phyloP scores from a whole-genome alignment of 306 rosid genomes.

The Parietaria judaica region DNA sequence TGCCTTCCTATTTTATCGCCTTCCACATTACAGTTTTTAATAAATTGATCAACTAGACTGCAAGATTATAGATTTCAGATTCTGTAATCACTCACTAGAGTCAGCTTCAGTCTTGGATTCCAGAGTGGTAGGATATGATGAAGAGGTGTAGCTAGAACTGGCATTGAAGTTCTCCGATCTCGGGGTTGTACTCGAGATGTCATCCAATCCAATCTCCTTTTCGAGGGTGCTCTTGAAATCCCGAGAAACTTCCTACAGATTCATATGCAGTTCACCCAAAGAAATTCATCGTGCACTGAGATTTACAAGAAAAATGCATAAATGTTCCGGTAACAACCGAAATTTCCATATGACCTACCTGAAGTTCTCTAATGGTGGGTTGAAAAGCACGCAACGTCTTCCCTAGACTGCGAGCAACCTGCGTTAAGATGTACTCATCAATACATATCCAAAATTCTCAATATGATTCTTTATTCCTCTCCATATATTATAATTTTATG shows the following conservation, averaged over 20 bases:
- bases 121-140: slow-evolving; percentile 32
- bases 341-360: slow-evolving; percentile 38
- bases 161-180: slow-evolving; percentile 29
- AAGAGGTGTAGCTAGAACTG: slow-evolving; percentile 30
- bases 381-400: slow-evolving; percentile 91
- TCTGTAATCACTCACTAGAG: slow-evolving; percentile 51
- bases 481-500: background rate
- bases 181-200: slow-evolving; percentile 43
- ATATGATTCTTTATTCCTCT: background rate
- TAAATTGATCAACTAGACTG: too few species aligned
- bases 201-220: slow-evolving; percentile 97
- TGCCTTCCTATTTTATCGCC: too few species aligned
- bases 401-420: slow-evolving; percentile 96
- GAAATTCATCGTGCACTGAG: too few species aligned
- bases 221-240: slow-evolving; percentile 96
- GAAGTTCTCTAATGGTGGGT: slow-evolving; percentile 96
- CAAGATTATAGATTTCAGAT: too few species aligned
- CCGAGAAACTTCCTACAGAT: slow-evolving; percentile 75
- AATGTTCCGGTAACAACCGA: background rate
- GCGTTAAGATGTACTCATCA: slow-evolving; percentile 11
- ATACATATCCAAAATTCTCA: background rate
- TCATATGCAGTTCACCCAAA: background rate
- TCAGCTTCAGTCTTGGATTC: slow-evolving; percentile 46
- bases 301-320: slow-evolving; percentile 7
- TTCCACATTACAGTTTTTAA: too few species aligned